Base-by-base conservation (phyloP, 2,329 filamentous ascomycete species). In the Colletotrichum gloeosporioides region DNA sequence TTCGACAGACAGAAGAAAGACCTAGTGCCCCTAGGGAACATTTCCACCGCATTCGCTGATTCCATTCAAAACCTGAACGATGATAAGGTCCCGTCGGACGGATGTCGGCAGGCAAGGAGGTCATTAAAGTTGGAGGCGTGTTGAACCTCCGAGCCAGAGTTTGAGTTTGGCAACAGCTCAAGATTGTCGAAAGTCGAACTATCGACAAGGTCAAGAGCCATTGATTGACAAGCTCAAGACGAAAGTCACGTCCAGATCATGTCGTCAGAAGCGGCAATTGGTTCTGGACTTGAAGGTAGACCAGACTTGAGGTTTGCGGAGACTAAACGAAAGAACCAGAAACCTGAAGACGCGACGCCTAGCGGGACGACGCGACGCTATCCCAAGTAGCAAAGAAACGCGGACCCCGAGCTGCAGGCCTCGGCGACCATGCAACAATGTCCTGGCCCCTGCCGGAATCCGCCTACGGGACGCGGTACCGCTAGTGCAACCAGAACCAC, bases 201-300 rank as follows among this genome's bases (percentile, higher is more conserved):
- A n/a, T 49, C 0, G 18, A 49, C 0, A n/a, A 9, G 4, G 0
- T 49, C 10, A 22, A 0, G 12, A 22, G n/a, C 2, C n/a, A 53
- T 4, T 53, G 44, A 22, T 2, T 4, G 3, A 12, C 8, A 22
- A 1, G 10, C 2, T 22, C 6, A 53, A 7, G 44, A 4, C 44
- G n/a, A 13, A 22, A 22, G n/a, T 13, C 44, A 6, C 6, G 2
- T 7, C 10, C 1, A 0, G 44, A 53, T 0, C 10, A n/a, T 12
- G 2, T 13, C 10, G 3, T 3, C 10, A 0, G 10, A 53, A 4
- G 12, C n/a, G 7, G 22, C 0, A n/a, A 0, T 22, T n/a, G 22
- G 44, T 3, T 22, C 2, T 53, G 1, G 4, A 53, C n/a, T 53
- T 4, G 0, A 22, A 53, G 44, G 3, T 53, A 6, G 8, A 12